phyloP scores from a whole-genome alignment of 2,329 filamentous ascomycete genomes.

The Aulographum hederae region DNA sequence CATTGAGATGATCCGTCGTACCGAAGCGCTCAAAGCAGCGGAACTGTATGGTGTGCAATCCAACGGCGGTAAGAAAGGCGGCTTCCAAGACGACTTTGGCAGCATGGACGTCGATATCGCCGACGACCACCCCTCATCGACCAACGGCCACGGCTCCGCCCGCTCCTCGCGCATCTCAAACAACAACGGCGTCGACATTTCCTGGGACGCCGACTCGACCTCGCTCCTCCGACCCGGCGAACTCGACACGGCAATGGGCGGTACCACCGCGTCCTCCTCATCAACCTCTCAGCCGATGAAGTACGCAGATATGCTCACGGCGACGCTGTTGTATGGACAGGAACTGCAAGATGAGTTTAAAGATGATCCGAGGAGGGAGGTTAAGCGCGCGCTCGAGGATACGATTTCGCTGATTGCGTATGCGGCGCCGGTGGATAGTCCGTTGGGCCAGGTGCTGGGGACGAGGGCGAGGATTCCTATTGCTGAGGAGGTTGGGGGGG shows the following conservation, averaged over 20 bases:
- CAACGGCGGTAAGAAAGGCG: constrained; percentile 22
- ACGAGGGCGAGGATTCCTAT: constrained; percentile 55
- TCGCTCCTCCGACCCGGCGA: constrained; percentile 19
- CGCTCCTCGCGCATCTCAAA: neutral
- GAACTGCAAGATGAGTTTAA: constrained; percentile 61
- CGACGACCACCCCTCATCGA: constrained; percentile 28
- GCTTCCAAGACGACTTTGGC: constrained; percentile 26
- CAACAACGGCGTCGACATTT: constrained; percentile 12
- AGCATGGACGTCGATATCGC: constrained; percentile 39
- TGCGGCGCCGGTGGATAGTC: constrained; percentile 56
- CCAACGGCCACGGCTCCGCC: constrained; percentile 1
- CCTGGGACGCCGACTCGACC: constrained; percentile 10
- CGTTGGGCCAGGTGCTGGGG: constrained; percentile 64
- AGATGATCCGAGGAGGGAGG: constrained; percentile 48
- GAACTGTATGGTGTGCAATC: constrained; percentile 7
- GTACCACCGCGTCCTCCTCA: constrained; percentile 15
- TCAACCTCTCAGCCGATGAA: constrained; percentile 12
- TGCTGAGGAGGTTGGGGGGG: constrained; percentile 85
- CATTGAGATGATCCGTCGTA: constrained; percentile 76
- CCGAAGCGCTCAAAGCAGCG: constrained; percentile 39
- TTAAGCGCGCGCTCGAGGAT: constrained; percentile 57
- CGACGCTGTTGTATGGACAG: constrained; percentile 65
- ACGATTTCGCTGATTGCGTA: constrained; percentile 86
- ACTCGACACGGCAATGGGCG: constrained; percentile 16
- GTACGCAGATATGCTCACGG: constrained; percentile 37